Evolutionary conservation across 2,329 filamentous ascomycete genomes (phyloP).

Genomic region (Lasiodiplodia gonubiensis): DNA sequence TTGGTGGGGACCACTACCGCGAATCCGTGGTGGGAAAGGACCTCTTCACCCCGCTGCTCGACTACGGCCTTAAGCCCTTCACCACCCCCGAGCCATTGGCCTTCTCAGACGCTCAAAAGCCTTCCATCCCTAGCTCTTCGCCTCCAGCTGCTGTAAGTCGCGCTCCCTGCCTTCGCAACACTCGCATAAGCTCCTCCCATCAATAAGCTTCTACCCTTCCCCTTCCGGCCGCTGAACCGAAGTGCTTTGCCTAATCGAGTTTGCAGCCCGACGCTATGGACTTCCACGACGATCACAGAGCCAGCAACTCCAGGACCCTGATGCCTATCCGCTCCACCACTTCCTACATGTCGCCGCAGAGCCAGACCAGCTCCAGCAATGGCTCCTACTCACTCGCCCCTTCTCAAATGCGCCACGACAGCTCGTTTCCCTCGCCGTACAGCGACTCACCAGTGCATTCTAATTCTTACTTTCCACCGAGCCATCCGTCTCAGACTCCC

Average conservation of each 20-base stretch:
- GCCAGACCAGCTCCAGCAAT: conserved; percentile 20
- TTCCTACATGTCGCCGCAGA: conserved; percentile 17
- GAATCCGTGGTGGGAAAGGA: conserved; percentile 28
- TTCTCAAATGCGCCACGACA: conserved; percentile 16
- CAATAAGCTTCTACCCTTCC: conserved; percentile 25
- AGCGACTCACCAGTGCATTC: conserved; percentile 20
- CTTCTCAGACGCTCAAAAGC: neutral
- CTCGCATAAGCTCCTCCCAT: conserved; percentile 27
- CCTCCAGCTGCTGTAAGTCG: conserved; percentile 24
- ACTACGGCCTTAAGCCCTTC: conserved; percentile 19
- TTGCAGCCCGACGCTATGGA: conserved; percentile 26
- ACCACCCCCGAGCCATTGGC: conserved; percentile 12
- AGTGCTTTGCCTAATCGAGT: conserved; percentile 26
- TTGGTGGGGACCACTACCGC: conserved; percentile 28
- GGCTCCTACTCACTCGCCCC: conserved; percentile 14
- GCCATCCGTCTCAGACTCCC: conserved; percentile 7
- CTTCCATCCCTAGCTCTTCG: conserved; percentile 10
- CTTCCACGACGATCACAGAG: conserved; percentile 26
- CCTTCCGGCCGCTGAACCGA: conserved; percentile 26
- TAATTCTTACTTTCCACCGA: conserved; percentile 15
- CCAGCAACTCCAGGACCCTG: conserved; percentile 18
- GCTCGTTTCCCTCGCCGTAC: conserved; percentile 20
- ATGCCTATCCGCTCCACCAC: conserved; percentile 22
- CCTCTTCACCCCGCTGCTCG: conserved; percentile 15
- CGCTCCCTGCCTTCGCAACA: conserved; percentile 23